phyloP scores from a whole-genome alignment of 2,329 filamentous ascomycete genomes.

The Aspergillus pseudotamarii region DNA sequence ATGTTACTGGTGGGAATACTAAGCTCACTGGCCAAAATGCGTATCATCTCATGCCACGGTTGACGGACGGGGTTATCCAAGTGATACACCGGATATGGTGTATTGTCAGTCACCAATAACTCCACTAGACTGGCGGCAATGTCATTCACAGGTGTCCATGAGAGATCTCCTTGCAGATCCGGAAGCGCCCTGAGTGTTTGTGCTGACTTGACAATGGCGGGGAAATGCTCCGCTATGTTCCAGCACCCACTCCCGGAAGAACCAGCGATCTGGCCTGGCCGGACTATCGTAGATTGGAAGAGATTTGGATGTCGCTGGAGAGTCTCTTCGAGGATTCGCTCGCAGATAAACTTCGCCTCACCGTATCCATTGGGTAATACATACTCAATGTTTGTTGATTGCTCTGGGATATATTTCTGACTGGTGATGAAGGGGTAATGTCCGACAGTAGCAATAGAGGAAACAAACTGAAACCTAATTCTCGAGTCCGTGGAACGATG shows the following conservation, averaged over 20 bases:
- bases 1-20: conserved; percentile 32
- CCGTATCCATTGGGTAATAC: conserved; percentile 53
- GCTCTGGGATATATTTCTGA: conserved; percentile 47
- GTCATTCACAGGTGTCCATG: conserved; percentile 52
- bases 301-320: conserved; percentile 43
- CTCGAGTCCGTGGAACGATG: conserved; percentile 16
- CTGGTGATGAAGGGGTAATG: conserved; percentile 30
- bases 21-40: conserved; percentile 38
- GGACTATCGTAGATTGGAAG: conserved; percentile 50
- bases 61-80: conserved; percentile 51
- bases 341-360: conserved; percentile 57
- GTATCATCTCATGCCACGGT: conserved; percentile 42
- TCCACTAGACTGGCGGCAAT: conserved; percentile 40
- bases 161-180: conserved; percentile 44
- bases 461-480: conserved; percentile 45
- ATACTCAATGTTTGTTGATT: conserved; percentile 40
- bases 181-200: conserved; percentile 50
- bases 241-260: conserved; percentile 54
- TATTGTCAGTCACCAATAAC: conserved; percentile 24
- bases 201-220: conserved; percentile 55
- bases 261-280: conserved; percentile 58
- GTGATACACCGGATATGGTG: conserved; percentile 45
- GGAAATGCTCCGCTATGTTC: conserved; percentile 57
- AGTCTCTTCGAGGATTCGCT: conserved; percentile 54
- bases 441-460: conserved; percentile 46